Conservation (phyloP, 176 grass and related monocot genomes). For the Zea luxurians region DNA sequence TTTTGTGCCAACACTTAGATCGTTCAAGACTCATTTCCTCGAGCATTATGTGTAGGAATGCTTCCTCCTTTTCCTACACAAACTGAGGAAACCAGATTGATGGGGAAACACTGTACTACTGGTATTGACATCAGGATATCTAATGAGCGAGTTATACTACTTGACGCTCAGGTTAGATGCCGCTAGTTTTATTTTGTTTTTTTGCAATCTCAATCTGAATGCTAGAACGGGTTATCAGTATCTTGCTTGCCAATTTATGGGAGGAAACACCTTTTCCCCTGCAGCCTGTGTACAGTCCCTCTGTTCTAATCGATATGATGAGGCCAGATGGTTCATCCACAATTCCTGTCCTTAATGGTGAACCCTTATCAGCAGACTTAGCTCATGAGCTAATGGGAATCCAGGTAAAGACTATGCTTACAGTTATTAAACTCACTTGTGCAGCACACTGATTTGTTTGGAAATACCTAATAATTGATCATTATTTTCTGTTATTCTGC, state of each 20-base stretch:
- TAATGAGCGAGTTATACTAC: conserved; percentile 87
- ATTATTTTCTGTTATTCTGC: conserved; percentile 50
- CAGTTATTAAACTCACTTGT: conserved; percentile 1
- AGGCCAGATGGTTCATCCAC: conserved; percentile 79
- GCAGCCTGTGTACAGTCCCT: conserved; percentile 90
- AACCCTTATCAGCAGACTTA: conserved; percentile 77
- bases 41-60: conserved; percentile 65
- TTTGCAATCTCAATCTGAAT: neutral
- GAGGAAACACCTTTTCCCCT: conserved; percentile 17
- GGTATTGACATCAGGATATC: conserved; percentile 94
- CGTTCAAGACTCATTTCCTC: neutral
- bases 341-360: conserved; percentile 71
- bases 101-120: conserved; percentile 75
- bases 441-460: neutral
- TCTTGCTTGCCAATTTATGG: conserved; percentile 6
- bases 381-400: conserved; percentile 92
- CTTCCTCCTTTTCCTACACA: conserved; percentile 83
- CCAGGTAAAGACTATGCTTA: conserved; percentile 63
- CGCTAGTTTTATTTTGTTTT: conserved; percentile 33
- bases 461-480: conserved; percentile 47
- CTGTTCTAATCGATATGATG: conserved; percentile 84
- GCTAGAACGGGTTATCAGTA: neutral
- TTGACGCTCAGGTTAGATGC: conserved; percentile 73
- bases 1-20: neutral
- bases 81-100: conserved; percentile 76